phyloP scores from a whole-genome alignment of 2,329 filamentous ascomycete genomes.

The Cytospora piceae region DNA sequence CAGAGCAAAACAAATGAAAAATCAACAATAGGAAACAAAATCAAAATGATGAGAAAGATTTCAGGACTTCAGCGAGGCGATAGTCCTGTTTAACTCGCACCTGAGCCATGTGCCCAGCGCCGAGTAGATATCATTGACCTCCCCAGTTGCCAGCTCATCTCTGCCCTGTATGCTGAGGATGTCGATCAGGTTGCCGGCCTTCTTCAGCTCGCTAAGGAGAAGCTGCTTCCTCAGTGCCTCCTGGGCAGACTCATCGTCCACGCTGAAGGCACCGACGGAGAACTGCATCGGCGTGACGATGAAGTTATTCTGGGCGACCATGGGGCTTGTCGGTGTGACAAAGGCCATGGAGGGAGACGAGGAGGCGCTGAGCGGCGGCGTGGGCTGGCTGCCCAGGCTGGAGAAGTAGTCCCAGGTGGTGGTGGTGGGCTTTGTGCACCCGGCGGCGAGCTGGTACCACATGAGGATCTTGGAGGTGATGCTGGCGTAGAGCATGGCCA shows the following conservation, averaged over 20 bases:
- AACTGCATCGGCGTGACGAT: conserved; percentile 30
- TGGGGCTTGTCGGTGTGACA: conserved; percentile 19
- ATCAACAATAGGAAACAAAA: too few species aligned
- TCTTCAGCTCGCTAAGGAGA: conserved; percentile 29
- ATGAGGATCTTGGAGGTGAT: conserved; percentile 31
- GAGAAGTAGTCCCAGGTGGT: conserved; percentile 29
- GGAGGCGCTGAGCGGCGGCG: conserved; percentile 26
- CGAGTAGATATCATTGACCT: conserved; percentile 29
- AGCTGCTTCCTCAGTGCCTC: conserved; percentile 28
- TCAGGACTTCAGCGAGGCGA: conserved; percentile 24
- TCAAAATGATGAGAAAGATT: neutral
- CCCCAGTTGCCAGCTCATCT: conserved; percentile 5
- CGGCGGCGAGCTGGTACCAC: conserved; percentile 30
- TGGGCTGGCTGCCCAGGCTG: conserved; percentile 23
- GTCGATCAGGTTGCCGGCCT: conserved; percentile 29
- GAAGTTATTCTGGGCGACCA: conserved; percentile 5
- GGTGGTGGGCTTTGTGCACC: conserved; percentile 23
- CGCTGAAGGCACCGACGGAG: conserved; percentile 29
- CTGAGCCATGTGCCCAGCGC: conserved; percentile 29
- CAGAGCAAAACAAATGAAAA: too few species aligned
- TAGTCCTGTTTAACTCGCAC: conserved; percentile 28
- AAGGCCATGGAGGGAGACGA: conserved; percentile 24
- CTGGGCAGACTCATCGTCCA: conserved; percentile 29
- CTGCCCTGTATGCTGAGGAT: conserved; percentile 27
- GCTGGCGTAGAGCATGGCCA: conserved; percentile 30